Base-by-base conservation (phyloP, 441 rosid species). In the Adansonia grandidieri region DNA sequence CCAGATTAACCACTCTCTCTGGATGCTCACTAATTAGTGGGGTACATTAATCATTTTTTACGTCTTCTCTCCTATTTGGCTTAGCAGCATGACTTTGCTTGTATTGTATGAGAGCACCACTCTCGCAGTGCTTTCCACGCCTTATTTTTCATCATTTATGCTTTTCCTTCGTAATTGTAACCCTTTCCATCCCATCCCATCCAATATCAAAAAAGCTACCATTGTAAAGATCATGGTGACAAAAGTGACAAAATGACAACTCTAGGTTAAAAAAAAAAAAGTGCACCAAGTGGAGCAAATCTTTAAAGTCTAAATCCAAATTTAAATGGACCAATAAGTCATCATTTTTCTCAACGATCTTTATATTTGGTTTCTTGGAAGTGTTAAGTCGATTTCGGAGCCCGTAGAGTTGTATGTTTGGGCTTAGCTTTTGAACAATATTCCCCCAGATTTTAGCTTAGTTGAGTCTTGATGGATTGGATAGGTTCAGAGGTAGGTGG, bases 61-160 rank as follows among this genome's bases (percentile, higher is more conserved):
- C 14, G 13, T 50, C 14, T 60, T 60, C 37, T 60, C 5, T 60
- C 61, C 17, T 56, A 6, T 56, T n/a, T 56, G 17, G 9, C 20
- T 56, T 19, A 56, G 10, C 20, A n/a, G 61, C 64, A 9, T 60
- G 13, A 22, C 64, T 22, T 60, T 19, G 4, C 63, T 58, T 58
- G 37, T 9, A 20, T 22, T 11, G 3, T 0, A 5, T 32, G 37
- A 42, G 20, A n/a, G n/a, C 64, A 22, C 37, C 6, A 20, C 66
- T 61, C 66, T 61, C 66, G 14, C 32, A 61, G 4, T 24, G 66
- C 66, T 61, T 61, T 61, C 66, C 66, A 61, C 42, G 66, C 66
- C 42, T 61, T 22, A 9, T 11, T 61, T 22, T 4, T 11, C 42
- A 3, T 8, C 64, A 10, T 60, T 60, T 22, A 56, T 60, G 64